These are phyloP conservation scores for Claviceps africana DNA, from an alignment of 2,329 filamentous ascomycete genomes.

Conservation along the genomic window DNA sequence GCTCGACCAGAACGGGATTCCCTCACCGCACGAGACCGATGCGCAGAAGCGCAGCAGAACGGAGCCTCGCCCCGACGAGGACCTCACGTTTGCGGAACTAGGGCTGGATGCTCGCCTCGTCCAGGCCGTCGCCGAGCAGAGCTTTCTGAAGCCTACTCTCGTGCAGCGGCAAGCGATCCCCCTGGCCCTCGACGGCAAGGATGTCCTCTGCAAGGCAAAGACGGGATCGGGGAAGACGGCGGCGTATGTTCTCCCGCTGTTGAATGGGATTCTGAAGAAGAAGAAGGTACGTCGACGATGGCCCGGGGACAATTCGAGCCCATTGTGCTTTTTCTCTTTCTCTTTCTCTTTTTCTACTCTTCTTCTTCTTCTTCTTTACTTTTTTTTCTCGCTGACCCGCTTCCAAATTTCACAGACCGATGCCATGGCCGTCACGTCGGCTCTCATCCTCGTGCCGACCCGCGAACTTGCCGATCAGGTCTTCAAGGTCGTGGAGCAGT, in stretches of 20 bases:
- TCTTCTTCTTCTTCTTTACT: not conserved
- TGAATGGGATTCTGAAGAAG: constrained; percentile 68
- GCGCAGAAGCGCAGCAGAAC: constrained; percentile 9
- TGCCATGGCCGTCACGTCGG: constrained; percentile 43
- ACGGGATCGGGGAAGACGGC: constrained; percentile 96
- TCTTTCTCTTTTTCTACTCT: not conserved
- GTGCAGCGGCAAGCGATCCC: constrained; percentile 84
- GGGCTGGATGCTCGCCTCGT: constrained; percentile 74
- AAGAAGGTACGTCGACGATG: constrained; percentile 42
- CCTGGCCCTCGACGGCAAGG: constrained; percentile 70
- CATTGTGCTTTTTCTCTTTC: not conserved
- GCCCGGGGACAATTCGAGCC: not conserved
- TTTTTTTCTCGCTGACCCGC: not conserved
- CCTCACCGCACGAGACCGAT: constrained; percentile 18
- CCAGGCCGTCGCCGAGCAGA: constrained; percentile 71
- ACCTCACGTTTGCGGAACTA: constrained; percentile 57
- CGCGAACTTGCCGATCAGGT: constrained; percentile 91
- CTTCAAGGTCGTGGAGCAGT: constrained; percentile 59
- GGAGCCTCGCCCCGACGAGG: constrained; percentile 21
- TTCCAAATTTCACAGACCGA: constrained; percentile 28
- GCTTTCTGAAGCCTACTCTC: constrained; percentile 74
- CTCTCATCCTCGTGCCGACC: constrained; percentile 86
- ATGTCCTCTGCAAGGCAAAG: constrained; percentile 83
- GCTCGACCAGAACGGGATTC: constrained; percentile 40
- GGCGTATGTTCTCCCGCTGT: constrained; percentile 83